These are phyloP conservation scores for Pseudonectria buxi DNA, from an alignment of 2,329 filamentous ascomycete genomes.

Conservation along the genomic window DNA sequence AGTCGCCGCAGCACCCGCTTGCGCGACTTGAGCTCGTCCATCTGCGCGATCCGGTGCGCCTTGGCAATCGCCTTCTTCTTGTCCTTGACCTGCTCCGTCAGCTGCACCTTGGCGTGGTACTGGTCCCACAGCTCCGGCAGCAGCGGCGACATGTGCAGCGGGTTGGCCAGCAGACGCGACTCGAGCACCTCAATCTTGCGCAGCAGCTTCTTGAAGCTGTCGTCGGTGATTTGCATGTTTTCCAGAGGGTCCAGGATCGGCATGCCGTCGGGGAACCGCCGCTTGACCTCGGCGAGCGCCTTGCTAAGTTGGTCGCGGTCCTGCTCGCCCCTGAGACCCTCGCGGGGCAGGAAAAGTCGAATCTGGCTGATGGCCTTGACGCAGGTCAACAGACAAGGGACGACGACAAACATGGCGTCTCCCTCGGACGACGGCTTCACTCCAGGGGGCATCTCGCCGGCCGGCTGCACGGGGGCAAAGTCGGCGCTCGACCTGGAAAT, in stretches of 20 bases:
- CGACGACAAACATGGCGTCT: constrained; percentile 30
- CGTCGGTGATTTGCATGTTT: constrained; percentile 91
- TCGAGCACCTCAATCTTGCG: constrained; percentile 96
- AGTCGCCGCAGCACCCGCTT: constrained; percentile 92
- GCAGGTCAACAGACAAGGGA: constrained; percentile 81
- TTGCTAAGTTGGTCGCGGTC: constrained; percentile 63
- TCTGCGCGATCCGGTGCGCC: constrained; percentile 80
- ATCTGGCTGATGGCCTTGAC: constrained; percentile 80
- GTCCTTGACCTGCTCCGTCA: constrained; percentile 74
- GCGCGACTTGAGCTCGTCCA: constrained; percentile 92
- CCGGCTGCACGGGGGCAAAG: constrained; percentile 30
- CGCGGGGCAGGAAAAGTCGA: constrained; percentile 73
- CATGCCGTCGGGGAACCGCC: constrained; percentile 86
- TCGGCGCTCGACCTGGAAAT: constrained; percentile 45
- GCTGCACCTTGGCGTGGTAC: constrained; percentile 72
- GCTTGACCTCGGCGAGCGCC: constrained; percentile 69
- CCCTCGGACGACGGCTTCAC: constrained; percentile 34
- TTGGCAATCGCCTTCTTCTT: constrained; percentile 81
- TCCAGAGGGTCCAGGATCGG: constrained; percentile 87
- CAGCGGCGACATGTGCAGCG: constrained; percentile 82
- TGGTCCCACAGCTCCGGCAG: constrained; percentile 80
- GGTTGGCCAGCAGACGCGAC: constrained; percentile 79
- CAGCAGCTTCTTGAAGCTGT: constrained; percentile 86
- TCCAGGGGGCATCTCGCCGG: constrained; percentile 52
- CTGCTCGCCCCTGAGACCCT: constrained; percentile 57